Percentiles rank a stretch among this genome's conserved stretches.
phyloP scores from a whole-genome alignment of 1,139 yeast species.

The Yamadazyma buinensis region DNA sequence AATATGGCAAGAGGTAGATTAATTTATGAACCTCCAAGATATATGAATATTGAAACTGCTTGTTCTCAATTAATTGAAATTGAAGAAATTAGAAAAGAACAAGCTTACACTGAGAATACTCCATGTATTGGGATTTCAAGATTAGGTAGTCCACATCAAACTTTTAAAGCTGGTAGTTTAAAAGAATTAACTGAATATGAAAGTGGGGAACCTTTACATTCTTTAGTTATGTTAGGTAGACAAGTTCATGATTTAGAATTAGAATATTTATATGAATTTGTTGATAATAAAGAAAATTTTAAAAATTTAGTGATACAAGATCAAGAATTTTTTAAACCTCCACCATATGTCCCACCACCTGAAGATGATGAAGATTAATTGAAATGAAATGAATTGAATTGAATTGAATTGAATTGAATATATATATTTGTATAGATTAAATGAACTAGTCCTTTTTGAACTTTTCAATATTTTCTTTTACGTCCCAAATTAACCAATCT shows the following conservation, averaged over 20 bases:
- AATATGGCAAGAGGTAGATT: constrained; percentile 91
- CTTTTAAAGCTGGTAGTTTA: constrained; percentile 82
- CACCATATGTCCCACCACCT: constrained; percentile 43
- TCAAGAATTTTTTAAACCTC: constrained; percentile 70
- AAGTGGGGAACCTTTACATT: constrained; percentile 92
- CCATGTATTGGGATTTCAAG: constrained; percentile 94
- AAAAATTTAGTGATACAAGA: constrained; percentile 59
- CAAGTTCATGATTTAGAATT: constrained; percentile 91
- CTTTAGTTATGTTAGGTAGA: constrained; percentile 86
- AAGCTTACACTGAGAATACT: constrained; percentile 78
- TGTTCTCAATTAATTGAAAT: constrained; percentile 83
- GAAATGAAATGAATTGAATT: too few relatives aligned
- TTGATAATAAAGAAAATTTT: constrained; percentile 61
- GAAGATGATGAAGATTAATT: constrained; percentile 24
- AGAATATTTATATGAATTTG: constrained; percentile 77
- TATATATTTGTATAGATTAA: constrained; percentile 1
- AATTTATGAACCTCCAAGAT: constrained; percentile 95
- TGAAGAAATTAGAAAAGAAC: constrained; percentile 69
- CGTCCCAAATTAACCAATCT: constrained; percentile 48
- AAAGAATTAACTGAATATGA: constrained; percentile 73
- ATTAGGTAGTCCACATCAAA: constrained; percentile 81
- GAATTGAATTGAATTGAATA: background rate
- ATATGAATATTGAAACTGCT: constrained; percentile 89
- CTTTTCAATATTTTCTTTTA: constrained; percentile 24
- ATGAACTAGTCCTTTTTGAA: constrained; percentile 4